These are phyloP conservation scores for Leccinum subgranulosum DNA, from an alignment of 768 basidiomycete species.

Conservation along the genomic window DNA sequence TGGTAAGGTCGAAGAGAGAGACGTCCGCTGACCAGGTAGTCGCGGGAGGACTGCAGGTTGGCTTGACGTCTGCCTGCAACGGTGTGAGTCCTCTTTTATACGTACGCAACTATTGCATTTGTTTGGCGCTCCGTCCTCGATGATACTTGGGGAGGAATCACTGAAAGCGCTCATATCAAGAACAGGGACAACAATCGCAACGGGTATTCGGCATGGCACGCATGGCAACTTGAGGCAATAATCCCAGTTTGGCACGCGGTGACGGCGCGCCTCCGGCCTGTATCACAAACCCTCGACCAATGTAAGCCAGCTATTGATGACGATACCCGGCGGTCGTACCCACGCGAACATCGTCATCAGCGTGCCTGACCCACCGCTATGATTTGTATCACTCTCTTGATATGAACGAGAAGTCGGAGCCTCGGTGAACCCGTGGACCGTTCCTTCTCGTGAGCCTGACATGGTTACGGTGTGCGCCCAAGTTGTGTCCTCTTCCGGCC, in stretches of 20 bases:
- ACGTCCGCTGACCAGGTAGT: conserved; percentile 3
- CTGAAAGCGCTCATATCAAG: background rate
- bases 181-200: background rate
- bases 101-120: too few species aligned
- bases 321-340: background rate
- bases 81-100: conserved; percentile 12
- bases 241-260: background rate
- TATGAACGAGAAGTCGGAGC: background rate
- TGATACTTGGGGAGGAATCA: background rate
- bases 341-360: background rate
- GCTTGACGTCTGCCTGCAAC: background rate
- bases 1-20: background rate
- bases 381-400: background rate
- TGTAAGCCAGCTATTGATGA: background rate
- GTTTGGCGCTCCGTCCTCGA: background rate
- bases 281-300: background rate
- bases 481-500: background rate
- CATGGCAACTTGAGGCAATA: background rate
- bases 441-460: background rate
- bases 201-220: background rate
- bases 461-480: background rate
- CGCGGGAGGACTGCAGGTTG: background rate
- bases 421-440: background rate
- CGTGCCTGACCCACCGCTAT: background rate
- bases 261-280: background rate